A percentile compares a stretch with the other conserved stretches of the same genome.
phyloP scores from a whole-genome alignment of 2,329 filamentous ascomycete genomes.

The Fusarium incarnatum region DNA sequence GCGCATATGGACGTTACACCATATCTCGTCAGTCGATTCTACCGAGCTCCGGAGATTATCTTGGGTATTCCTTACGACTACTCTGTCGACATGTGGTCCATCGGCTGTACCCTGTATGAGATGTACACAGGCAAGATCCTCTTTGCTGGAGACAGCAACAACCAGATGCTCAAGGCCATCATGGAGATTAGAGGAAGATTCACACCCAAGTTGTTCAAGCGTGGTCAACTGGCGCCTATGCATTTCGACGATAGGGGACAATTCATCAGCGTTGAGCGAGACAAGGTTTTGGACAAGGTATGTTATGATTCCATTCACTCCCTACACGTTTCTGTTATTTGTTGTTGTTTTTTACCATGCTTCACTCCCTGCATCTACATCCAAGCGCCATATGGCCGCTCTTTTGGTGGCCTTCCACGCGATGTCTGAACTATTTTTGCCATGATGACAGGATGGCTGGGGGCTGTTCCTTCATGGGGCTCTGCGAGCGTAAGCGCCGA shows the following conservation, averaged over 20 bases:
- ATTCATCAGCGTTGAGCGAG: conserved; percentile 86
- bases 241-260: conserved; percentile 89
- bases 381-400: conserved; percentile 32
- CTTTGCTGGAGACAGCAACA: conserved; percentile 95
- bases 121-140: conserved; percentile 97
- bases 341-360: conserved; percentile 28
- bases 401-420: conserved; percentile 22
- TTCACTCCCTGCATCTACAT: conserved; percentile 28
- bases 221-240: conserved; percentile 77
- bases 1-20: conserved; percentile 86
- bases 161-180: conserved; percentile 96
- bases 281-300: conserved; percentile 88
- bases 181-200: conserved; percentile 97
- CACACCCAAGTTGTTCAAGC: conserved; percentile 87
- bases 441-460: conserved; percentile 28
- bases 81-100: conserved; percentile 96
- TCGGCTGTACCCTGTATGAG: conserved; percentile 96
- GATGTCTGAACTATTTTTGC: conserved; percentile 43
- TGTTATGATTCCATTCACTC: conserved; percentile 50
- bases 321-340: conserved; percentile 34
- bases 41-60: conserved; percentile 96
- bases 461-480: conserved; percentile 34
- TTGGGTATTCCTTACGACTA: conserved; percentile 96
- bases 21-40: conserved; percentile 96
- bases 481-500: conserved; percentile 44